These are phyloP conservation scores for Rhizomucor pusillus DNA, from an alignment of 371 early-diverging fungal genomes.

Conservation along the genomic window DNA sequence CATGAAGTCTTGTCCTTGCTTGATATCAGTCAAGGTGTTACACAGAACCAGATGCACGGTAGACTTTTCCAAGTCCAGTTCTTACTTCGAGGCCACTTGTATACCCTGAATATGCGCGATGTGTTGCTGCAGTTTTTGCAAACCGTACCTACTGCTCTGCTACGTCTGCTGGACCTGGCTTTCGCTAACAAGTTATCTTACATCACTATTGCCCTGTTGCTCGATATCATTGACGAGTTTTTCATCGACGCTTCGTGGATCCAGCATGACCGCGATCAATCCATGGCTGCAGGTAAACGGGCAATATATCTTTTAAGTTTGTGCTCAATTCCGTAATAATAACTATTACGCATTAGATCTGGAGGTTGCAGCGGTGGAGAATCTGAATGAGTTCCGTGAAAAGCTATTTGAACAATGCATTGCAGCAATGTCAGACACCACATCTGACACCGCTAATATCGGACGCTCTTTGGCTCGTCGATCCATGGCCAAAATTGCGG, in stretches of 20 bases:
- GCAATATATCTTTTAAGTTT: not conserved
- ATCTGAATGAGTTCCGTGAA: constrained; percentile 6
- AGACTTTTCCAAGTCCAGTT: constrained; percentile 61
- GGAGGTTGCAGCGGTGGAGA: not conserved
- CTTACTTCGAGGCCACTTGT: constrained; percentile 60
- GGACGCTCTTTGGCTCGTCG: constrained; percentile 50
- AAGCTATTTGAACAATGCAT: constrained; percentile 4
- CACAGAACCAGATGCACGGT: constrained; percentile 74
- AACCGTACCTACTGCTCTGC: constrained; percentile 27
- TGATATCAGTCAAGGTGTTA: constrained; percentile 10
- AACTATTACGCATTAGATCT: constrained; percentile 2
- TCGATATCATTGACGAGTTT: constrained; percentile 53
- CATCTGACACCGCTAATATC: constrained; percentile 9
- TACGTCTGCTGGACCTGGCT: constrained; percentile 17
- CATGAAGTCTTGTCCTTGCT: constrained; percentile 31
- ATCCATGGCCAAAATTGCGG: constrained; percentile 41
- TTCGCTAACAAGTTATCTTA: constrained; percentile 21
- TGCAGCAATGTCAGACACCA: not conserved
- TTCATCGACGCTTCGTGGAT: constrained; percentile 51
- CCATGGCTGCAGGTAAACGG: constrained; percentile 17
- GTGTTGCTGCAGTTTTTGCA: constrained; percentile 36
- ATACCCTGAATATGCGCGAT: constrained; percentile 27
- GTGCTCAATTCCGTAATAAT: no score
- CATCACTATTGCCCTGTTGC: constrained; percentile 42
- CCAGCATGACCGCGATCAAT: constrained; percentile 15